These are phyloP conservation scores for Begonia fuchsioides DNA, from an alignment of 306 rosid species.

Conservation along the genomic window DNA sequence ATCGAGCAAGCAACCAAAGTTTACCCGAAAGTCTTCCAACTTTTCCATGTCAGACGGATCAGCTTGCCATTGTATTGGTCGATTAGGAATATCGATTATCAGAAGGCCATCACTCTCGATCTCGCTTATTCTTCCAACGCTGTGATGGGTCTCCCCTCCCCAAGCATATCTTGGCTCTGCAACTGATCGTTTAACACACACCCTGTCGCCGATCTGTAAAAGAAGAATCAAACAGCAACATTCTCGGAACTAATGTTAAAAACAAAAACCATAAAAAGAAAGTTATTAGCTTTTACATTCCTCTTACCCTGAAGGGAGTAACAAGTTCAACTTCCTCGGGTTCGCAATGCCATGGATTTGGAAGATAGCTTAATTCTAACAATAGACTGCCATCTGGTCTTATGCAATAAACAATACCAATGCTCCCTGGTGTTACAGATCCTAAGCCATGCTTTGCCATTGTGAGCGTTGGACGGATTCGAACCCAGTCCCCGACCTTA, in stretches of 20 bases:
- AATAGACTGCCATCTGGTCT: constrained; percentile 93
- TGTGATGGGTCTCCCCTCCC: constrained; percentile 99
- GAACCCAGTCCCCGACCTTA: constrained; percentile 98
- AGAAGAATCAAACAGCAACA: too few relatives aligned
- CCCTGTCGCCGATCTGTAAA: constrained; percentile 83
- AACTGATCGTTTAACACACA: constrained; percentile 94
- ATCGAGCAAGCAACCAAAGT: constrained; percentile 2
- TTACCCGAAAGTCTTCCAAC: constrained; percentile 92
- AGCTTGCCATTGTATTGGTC: constrained; percentile 98
- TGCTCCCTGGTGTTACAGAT: constrained; percentile 95
- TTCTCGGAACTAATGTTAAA: neutral
- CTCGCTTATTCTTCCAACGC: constrained; percentile 92
- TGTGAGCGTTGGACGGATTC: constrained; percentile 93
- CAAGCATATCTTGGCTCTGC: constrained; percentile 99
- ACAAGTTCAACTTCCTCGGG: constrained; percentile 99
- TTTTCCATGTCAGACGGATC: constrained; percentile 99
- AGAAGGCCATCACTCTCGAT: constrained; percentile 95
- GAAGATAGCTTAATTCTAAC: constrained; percentile 87
- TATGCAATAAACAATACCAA: constrained; percentile 89
- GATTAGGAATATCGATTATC: constrained; percentile 73
- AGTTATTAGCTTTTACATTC: constrained; percentile 2
- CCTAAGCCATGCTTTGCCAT: constrained; percentile 95
- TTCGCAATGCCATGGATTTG: constrained; percentile 98
- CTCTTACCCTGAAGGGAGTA: constrained; percentile 65
- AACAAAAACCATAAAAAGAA: constrained; percentile 7